These are phyloP conservation scores for Whalleya microplaca DNA, from an alignment of 2,329 filamentous ascomycete species.

Conservation along the genomic window DNA sequence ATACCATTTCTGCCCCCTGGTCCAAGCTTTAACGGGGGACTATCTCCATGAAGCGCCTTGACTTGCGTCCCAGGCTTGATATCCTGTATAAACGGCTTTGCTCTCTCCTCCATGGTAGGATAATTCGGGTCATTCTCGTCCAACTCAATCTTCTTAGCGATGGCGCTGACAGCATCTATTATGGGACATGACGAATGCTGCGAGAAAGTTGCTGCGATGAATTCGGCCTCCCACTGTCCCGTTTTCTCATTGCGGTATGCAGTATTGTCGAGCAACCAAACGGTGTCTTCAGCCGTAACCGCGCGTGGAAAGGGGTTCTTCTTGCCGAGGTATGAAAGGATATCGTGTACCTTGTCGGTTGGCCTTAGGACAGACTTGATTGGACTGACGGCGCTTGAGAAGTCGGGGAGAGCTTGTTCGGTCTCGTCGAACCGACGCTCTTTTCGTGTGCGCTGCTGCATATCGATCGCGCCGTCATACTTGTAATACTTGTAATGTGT, in stretches of 20 bases:
- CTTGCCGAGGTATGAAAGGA: conserved; percentile 55
- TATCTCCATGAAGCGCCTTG: conserved; percentile 60
- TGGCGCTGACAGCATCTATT: conserved; percentile 68
- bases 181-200: conserved; percentile 69
- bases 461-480: conserved; percentile 38
- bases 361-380: conserved; percentile 22
- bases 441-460: conserved; percentile 55
- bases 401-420: conserved; percentile 51
- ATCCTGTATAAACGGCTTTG: conserved; percentile 78
- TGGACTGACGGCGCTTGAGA: conserved; percentile 33
- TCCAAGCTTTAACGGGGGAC: conserved; percentile 57
- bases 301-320: conserved; percentile 62
- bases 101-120: conserved; percentile 65
- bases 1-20: conserved; percentile 76
- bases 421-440: conserved; percentile 53
- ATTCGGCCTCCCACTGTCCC: conserved; percentile 76
- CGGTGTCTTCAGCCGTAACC: conserved; percentile 67
- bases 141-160: conserved; percentile 72
- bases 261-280: conserved; percentile 92
- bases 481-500: conserved; percentile 21
- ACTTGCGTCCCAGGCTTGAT: conserved; percentile 73
- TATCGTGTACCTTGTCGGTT: conserved; percentile 37
- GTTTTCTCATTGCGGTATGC: conserved; percentile 64
- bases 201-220: conserved; percentile 80
- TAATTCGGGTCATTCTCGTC: conserved; percentile 61